phyloP scores from a whole-genome alignment of 768 basidiomycete species.

The Daedaleopsis sinensis region DNA sequence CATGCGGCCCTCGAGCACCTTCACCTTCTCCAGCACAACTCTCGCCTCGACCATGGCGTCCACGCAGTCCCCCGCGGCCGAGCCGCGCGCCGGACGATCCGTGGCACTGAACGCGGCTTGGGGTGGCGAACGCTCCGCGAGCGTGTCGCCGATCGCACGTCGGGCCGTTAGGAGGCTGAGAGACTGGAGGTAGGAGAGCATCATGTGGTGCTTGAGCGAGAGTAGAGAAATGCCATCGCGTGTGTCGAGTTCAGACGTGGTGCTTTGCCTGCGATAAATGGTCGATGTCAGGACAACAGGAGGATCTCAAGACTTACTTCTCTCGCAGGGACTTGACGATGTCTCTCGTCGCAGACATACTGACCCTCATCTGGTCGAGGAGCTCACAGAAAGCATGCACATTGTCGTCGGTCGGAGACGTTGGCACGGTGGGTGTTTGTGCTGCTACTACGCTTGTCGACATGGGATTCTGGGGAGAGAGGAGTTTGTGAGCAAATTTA shows the following conservation, averaged over 20 bases:
- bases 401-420: constrained; percentile 9
- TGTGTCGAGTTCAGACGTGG: constrained; percentile 47
- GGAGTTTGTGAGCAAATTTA: constrained; percentile 8
- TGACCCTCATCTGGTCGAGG: constrained; percentile 60
- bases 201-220: constrained; percentile 81
- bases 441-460: background rate
- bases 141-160: constrained; percentile 66
- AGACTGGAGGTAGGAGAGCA: constrained; percentile 86
- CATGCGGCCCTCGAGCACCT: constrained; percentile 83
- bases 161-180: constrained; percentile 75
- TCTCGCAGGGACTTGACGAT: constrained; percentile 55
- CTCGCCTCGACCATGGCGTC: constrained; percentile 80
- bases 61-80: constrained; percentile 71
- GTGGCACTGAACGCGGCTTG: constrained; percentile 51
- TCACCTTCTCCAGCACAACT: constrained; percentile 86
- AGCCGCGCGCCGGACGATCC: constrained; percentile 58
- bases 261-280: constrained; percentile 27
- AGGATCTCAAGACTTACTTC: constrained; percentile 45
- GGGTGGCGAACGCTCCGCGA: constrained; percentile 53
- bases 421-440: background rate
- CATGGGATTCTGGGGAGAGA: background rate
- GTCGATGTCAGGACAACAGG: background rate
- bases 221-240: constrained; percentile 89
- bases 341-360: constrained; percentile 63
- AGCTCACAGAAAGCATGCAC: constrained; percentile 23